phyloP scores from a whole-genome alignment of 805 yeast species.

The Blastobotrys americana region DNA sequence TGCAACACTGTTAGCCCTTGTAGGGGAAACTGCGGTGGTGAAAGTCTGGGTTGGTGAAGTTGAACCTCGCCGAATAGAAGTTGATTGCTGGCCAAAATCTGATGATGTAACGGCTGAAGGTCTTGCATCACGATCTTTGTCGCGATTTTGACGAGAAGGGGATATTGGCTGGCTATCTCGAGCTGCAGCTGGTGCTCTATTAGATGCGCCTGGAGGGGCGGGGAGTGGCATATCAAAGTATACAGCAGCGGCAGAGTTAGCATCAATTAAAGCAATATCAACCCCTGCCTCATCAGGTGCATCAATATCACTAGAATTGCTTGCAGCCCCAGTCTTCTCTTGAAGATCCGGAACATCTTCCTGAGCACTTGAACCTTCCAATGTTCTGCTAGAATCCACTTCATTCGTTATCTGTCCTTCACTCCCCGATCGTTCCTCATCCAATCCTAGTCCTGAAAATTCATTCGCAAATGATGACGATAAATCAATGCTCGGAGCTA shows the following conservation, averaged over 20 bases:
- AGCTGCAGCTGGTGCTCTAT: background rate
- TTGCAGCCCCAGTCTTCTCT: background rate
- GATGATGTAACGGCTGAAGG: background rate
- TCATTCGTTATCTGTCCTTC: too few relatives aligned
- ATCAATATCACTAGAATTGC: background rate
- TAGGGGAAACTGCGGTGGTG: constrained; percentile 1
- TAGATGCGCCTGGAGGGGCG: constrained; percentile 3
- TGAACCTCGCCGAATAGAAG: background rate
- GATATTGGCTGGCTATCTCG: background rate
- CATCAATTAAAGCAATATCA: too few relatives aligned
- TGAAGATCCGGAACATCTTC: background rate
- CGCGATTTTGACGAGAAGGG: background rate
- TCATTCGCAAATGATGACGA: background rate
- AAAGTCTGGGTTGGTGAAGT: background rate
- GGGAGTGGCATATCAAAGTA: constrained; percentile 6
- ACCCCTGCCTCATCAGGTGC: background rate
- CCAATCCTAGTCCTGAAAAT: background rate
- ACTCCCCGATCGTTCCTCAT: background rate
- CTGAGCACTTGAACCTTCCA: too few relatives aligned
- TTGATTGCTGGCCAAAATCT: background rate
- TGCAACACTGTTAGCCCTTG: constrained; percentile 3
- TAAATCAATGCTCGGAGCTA: background rate
- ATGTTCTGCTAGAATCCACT: too few relatives aligned
- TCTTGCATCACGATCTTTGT: background rate
- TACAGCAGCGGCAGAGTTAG: background rate